These are phyloP conservation scores for Colletotrichum sidae DNA, from an alignment of 2,329 filamentous ascomycete genomes.

Conservation along the genomic window DNA sequence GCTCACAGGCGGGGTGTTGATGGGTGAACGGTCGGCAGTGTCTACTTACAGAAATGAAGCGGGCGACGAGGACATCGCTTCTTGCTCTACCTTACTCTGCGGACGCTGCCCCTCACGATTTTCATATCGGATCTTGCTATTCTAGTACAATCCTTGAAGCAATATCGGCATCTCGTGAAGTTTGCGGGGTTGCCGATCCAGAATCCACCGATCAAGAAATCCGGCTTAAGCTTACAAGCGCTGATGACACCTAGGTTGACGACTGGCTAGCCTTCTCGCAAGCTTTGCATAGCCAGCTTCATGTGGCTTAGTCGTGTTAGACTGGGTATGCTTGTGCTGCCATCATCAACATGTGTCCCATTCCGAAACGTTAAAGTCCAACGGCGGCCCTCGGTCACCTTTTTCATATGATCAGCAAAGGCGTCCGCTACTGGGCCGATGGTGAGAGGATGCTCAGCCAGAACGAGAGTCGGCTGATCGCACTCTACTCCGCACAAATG, in stretches of 20 bases:
- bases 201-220: neutral
- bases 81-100: no score
- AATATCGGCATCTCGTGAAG: neutral
- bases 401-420: neutral
- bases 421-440: neutral
- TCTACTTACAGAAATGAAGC: no score
- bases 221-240: neutral
- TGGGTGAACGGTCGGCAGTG: no score
- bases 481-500: no score
- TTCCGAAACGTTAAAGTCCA: neutral
- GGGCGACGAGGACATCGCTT: no score
- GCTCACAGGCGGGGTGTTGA: no score
- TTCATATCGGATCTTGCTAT: no score
- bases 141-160: no score
- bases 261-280: neutral
- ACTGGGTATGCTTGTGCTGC: neutral
- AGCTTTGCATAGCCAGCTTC: neutral
- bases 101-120: no score
- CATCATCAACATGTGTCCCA: neutral
- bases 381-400: neutral
- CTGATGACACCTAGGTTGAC: neutral
- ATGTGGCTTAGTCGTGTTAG: neutral
- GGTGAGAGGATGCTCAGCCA: neutral
- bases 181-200: neutral
- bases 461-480: no score